Conservation (phyloP, 2,329 filamentous ascomycete genomes). For the Ramularia endophylla region DNA sequence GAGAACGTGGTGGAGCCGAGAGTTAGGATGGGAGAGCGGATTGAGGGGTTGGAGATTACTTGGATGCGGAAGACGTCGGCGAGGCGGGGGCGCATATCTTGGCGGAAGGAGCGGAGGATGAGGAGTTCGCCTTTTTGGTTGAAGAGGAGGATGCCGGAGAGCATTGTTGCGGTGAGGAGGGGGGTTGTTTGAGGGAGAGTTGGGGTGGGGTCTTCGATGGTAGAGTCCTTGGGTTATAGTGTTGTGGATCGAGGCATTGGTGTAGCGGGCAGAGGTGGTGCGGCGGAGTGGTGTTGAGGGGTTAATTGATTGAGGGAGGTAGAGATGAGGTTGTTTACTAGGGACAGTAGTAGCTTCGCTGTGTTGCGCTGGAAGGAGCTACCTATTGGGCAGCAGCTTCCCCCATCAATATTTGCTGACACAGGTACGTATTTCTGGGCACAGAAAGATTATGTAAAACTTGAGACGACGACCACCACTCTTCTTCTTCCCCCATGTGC, state of each 20-base stretch:
- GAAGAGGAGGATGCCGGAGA: slow-evolving; percentile 96
- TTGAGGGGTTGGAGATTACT: slow-evolving; percentile 93
- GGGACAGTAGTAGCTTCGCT: no score
- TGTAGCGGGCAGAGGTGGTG: slow-evolving; percentile 2
- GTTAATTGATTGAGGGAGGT: no score
- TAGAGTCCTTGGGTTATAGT: slow-evolving; percentile 3
- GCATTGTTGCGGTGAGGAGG: slow-evolving; percentile 55
- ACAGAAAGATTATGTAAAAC: no score
- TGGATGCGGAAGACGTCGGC: slow-evolving; percentile 99
- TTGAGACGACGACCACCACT: no score
- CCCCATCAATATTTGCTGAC: no score
- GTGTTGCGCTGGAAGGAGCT: no score
- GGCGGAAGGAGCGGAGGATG: slow-evolving; percentile 97
- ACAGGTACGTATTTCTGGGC: no score
- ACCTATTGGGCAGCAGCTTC: no score
- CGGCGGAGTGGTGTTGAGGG: neutral
- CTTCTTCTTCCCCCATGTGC: no score
- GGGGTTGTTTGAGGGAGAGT: neutral
- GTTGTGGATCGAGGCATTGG: slow-evolving; percentile 2
- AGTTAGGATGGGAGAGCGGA: slow-evolving; percentile 94
- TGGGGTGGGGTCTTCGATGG: neutral
- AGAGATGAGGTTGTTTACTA: neutral
- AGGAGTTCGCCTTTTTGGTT: slow-evolving; percentile 99
- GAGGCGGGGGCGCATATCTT: slow-evolving; percentile 93
- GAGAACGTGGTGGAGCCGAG: slow-evolving; percentile 97